Evolutionary conservation across 2,329 filamentous ascomycete genomes (phyloP).

Genomic region (Onygena corvina): DNA sequence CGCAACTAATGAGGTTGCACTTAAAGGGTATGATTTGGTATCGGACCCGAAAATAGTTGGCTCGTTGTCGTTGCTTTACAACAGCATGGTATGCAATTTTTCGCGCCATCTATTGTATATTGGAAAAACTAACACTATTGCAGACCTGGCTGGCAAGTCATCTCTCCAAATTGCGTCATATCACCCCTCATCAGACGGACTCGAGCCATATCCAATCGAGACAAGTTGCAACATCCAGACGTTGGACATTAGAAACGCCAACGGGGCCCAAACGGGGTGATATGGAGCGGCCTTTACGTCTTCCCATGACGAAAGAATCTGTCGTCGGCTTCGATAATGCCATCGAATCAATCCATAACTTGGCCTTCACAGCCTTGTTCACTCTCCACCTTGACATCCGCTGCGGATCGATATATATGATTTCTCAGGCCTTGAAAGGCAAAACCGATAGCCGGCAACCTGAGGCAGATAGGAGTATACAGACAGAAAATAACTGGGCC

Average conservation of each 20-base stretch:
- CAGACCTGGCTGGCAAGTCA: conserved; percentile 82
- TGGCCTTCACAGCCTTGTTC: conserved; percentile 65
- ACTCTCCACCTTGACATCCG: conserved; percentile 83
- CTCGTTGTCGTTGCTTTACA: conserved; percentile 78
- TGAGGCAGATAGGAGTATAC: conserved; percentile 20
- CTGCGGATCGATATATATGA: conserved; percentile 69
- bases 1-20: conserved; percentile 44
- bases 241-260: conserved; percentile 73
- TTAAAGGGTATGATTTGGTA: conserved; percentile 73
- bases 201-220: conserved; percentile 38
- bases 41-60: conserved; percentile 77
- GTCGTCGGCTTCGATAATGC: conserved; percentile 81
- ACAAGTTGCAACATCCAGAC: conserved; percentile 46
- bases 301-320: conserved; percentile 78
- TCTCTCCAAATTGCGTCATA: conserved; percentile 66
- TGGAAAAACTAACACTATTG: conserved; percentile 3
- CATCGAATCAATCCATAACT: conserved; percentile 66
- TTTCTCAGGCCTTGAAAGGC: conserved; percentile 52
- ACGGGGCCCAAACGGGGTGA: conserved; percentile 45
- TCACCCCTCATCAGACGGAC: conserved; percentile 66
- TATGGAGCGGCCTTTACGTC: conserved; percentile 53
- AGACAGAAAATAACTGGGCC: conserved; percentile 54
- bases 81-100: conserved; percentile 58
- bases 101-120: background rate
- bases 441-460: conserved; percentile 32